Percentiles rank a stretch among this genome's conserved stretches.
Conservation (phyloP, 2,329 filamentous ascomycete genomes). For the Exophiala calicioides region DNA sequence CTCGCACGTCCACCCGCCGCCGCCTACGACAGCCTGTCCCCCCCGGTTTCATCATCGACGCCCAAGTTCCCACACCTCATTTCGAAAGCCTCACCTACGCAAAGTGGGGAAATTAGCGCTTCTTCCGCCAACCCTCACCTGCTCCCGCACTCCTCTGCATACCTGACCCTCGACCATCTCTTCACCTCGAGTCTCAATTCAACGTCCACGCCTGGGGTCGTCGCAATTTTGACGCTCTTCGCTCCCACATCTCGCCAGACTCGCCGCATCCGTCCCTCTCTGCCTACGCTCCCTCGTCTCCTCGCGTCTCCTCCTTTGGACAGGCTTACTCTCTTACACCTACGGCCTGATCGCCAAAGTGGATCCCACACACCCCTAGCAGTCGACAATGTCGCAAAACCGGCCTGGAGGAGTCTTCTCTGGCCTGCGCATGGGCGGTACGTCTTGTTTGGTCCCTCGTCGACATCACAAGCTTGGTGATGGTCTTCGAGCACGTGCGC, state of each 20-base stretch:
- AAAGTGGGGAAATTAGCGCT: constrained; percentile 35
- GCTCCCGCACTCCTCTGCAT: constrained; percentile 24
- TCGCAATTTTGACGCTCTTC: constrained; percentile 8
- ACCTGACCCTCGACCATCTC: constrained; percentile 26
- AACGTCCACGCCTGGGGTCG: constrained; percentile 17
- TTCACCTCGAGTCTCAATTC: constrained; percentile 19
- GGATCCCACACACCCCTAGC: constrained; percentile 32
- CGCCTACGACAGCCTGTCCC: constrained; percentile 11
- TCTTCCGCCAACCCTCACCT: constrained; percentile 29
- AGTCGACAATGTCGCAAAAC: constrained; percentile 76
- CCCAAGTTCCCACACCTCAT: constrained; percentile 29
- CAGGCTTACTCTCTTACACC: constrained; percentile 12
- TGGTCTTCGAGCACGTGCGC: constrained; percentile 25
- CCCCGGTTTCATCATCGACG: constrained; percentile 30
- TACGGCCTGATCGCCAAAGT: constrained; percentile 28
- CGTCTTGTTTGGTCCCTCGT: constrained; percentile 46
- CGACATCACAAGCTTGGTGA: constrained; percentile 11
- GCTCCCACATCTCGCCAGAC: constrained; percentile 11
- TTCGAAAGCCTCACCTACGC: constrained; percentile 30
- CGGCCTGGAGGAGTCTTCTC: constrained; percentile 80
- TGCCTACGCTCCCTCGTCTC: constrained; percentile 14
- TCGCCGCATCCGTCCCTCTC: constrained; percentile 13
- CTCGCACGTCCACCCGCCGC: constrained; percentile 3
- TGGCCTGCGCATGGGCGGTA: constrained; percentile 94
- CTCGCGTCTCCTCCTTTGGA: constrained; percentile 19